phyloP scores from a whole-genome alignment of 495 filamentous ascomycete species.

The Penicillium robsamsonii region DNA sequence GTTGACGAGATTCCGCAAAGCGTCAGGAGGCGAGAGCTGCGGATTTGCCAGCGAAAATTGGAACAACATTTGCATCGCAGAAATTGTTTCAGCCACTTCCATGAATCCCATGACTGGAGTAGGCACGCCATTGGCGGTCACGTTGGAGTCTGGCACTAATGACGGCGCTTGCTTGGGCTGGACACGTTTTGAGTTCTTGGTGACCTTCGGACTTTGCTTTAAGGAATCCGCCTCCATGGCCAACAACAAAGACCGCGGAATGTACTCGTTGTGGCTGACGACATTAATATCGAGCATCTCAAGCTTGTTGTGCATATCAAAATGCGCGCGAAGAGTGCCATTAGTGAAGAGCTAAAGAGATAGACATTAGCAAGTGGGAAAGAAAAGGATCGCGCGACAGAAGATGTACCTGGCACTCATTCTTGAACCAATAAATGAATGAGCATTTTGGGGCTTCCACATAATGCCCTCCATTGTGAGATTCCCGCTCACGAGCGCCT shows the following conservation, averaged over 20 bases:
- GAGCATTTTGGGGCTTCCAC: slow-evolving; percentile 61
- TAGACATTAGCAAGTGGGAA: neutral
- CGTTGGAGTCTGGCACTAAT: slow-evolving; percentile 61
- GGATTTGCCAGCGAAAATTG: slow-evolving; percentile 58
- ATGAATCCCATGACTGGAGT: slow-evolving; percentile 61
- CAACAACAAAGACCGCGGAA: slow-evolving; percentile 55
- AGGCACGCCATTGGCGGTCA: slow-evolving; percentile 61
- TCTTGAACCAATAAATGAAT: slow-evolving; percentile 71
- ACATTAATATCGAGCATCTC: slow-evolving; percentile 70
- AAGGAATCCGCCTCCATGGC: slow-evolving; percentile 54
- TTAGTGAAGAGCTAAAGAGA: slow-evolving; percentile 57
- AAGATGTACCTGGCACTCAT: slow-evolving; percentile 62
- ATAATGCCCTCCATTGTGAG: slow-evolving; percentile 60
- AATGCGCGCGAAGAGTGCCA: slow-evolving; percentile 61
- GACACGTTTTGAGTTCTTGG: slow-evolving; percentile 57
- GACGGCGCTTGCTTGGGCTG: slow-evolving; percentile 56
- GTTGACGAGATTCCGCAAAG: slow-evolving; percentile 59
- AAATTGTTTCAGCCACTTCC: slow-evolving; percentile 73
- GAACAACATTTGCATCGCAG: slow-evolving; percentile 69
- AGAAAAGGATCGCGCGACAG: neutral
- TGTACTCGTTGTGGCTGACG: slow-evolving; percentile 63
- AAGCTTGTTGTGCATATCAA: slow-evolving; percentile 67
- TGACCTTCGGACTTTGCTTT: slow-evolving; percentile 67
- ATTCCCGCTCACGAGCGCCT: slow-evolving; percentile 51
- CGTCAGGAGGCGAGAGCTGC: slow-evolving; percentile 55